Base-by-base conservation (phyloP, 2,329 filamentous ascomycete genomes). In the Pseudogymnoascus sp. region DNA sequence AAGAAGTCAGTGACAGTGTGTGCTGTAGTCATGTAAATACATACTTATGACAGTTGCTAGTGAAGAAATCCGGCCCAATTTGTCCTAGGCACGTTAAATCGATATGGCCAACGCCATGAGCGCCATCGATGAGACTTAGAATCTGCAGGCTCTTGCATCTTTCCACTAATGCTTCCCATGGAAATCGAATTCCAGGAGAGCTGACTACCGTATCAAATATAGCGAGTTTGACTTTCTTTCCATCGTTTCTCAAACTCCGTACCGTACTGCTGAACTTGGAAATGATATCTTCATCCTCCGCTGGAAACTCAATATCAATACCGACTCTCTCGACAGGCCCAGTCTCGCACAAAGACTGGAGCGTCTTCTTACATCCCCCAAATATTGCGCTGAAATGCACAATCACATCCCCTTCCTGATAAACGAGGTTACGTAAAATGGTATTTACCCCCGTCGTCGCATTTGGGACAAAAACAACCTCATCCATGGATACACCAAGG, bases 31-130 rank as follows among this genome's bases (percentile, higher is more conserved):
- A 30, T 20, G 22, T 2, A 57, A 34, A 6, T 30, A 34, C 11
- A 96, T 91, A 97, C 78, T 96, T 96, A 76, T 96, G 89, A 68
- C 87, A 91, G 72, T 96, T 97, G 62, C 81, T 88, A 8, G 93
- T 82, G 70, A 95, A 90, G 75, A 96, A 96, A 73, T 97, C 92
- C 0, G 91, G 86, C 62, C 90, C 83, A 2, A 91, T 76, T 5
- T 74, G 72, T 0, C 71, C 66, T 7, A 96, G 74, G 71, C 95
- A 82, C 11, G 95, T 74, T 16, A 70, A 63, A 72, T 95, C 83
- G n/a, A 96, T 74, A 2, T 81, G 78, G 1, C 92, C 92, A 32
- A 95, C 76, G 0, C 87, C 88, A 74, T 97, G 92, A 0, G 92
- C 92, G 14, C 84, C 92, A 72, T 97, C 92, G 35, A 97, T 78